Base-by-base conservation (phyloP, 306 rosid genomes). In the Medicago lupulina region DNA sequence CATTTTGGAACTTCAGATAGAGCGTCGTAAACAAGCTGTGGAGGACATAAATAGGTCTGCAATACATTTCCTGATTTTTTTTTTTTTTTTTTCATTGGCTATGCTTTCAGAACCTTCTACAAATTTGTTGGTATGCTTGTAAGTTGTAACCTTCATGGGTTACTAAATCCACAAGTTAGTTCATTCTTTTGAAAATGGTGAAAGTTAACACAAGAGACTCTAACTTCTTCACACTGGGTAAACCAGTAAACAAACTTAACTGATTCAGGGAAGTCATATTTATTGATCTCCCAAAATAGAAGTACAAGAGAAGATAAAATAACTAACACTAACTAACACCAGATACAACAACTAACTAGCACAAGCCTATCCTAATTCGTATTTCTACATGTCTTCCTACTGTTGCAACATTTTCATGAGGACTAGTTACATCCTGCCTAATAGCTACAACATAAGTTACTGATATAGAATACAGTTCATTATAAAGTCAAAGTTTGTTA, bases 11-110 rank as follows among this genome's bases (percentile, higher is more conserved):
- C 96, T 86, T 70, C 98, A 94, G 81, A 91, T 91, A 73, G 85
- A 90, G 74, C 88, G 90, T 3, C 93, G 98, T 11, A 92, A 90
- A 86, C 91, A 94, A 81, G 97, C 97, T 65, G 90, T 86, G 59
- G 98, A 94, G 83, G 98, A 94, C 84, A 94, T 94, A 60, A 91
- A 91, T 75, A 91, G 96, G 97, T 94, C 65, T 55, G 41, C 49
- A 85, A 11, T 58, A 2, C 55, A 18, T 66, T 51, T 58, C 16
- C 23, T 15, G 54, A 9, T 65, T 7, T 16, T 57, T 72, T 67
- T 77, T 67, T 67, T 61, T 36, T 75, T 10, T 21, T 46, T 47
- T 73, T 18, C 14, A 15, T 62, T 62, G 55, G 19, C 44, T 54
- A 2, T 36, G 58, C 44, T 65, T 65, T 64, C 39, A 57, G 51